phyloP scores from a whole-genome alignment of 257 asterid species.

The Knoxia roxburghii region DNA sequence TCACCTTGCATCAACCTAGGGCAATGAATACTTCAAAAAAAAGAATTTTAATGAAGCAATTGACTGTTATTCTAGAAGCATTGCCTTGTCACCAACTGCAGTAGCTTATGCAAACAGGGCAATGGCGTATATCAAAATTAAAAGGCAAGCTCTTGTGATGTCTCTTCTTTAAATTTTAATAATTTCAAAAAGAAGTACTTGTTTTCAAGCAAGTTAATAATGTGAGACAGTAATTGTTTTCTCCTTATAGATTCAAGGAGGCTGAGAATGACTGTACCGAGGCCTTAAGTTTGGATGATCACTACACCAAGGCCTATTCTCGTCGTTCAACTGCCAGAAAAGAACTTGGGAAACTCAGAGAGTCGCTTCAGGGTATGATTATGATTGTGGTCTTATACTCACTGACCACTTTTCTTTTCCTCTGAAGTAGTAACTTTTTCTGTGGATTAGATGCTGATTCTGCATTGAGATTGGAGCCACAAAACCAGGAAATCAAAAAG shows the following conservation, averaged over 20 bases:
- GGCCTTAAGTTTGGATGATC: conserved; percentile 88
- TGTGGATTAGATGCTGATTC: conserved; percentile 70
- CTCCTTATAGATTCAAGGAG: conserved; percentile 62
- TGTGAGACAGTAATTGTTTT: conserved; percentile 8
- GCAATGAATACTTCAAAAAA: conserved; percentile 81
- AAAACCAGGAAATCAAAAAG: conserved; percentile 88
- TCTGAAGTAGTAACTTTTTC: conserved; percentile 17
- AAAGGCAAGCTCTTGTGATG: conserved; percentile 43
- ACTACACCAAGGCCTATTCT: conserved; percentile 89
- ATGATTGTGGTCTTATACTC: conserved; percentile 11
- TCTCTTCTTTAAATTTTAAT: conserved; percentile 2
- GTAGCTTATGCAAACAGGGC: conserved; percentile 94
- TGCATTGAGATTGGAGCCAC: conserved; percentile 87
- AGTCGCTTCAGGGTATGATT: conserved; percentile 68
- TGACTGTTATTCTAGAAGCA: conserved; percentile 96
- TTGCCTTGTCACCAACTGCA: conserved; percentile 89
- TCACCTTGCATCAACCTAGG: conserved; percentile 38
- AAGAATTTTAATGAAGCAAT: conserved; percentile 85
- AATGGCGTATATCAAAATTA: conserved; percentile 84
- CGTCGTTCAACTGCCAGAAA: conserved; percentile 92
- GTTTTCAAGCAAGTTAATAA: not conserved
- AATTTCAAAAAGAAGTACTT: not conserved
- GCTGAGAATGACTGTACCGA: conserved; percentile 94
- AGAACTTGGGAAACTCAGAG: conserved; percentile 90
- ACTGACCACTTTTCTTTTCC: conserved; percentile 7